phyloP scores from a whole-genome alignment of 139 green algal species.

The Coelastrella sp. region DNA sequence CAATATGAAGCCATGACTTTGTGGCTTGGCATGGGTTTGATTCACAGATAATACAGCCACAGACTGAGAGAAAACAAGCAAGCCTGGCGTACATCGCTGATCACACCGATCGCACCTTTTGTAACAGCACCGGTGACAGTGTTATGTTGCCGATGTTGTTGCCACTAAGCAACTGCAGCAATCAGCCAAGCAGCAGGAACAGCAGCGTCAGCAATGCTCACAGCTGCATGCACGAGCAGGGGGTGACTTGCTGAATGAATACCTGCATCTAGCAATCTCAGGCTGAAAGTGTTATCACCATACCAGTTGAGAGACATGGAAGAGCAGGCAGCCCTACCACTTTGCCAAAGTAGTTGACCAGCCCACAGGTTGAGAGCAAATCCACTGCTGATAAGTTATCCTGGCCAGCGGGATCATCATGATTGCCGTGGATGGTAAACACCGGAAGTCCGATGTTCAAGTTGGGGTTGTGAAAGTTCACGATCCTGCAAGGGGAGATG shows the following conservation, averaged over 20 bases:
- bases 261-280: no score
- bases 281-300: neutral
- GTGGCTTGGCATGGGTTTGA: no score
- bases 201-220: neutral
- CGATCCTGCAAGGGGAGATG: constrained; percentile 48
- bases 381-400: constrained; percentile 96
- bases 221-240: neutral
- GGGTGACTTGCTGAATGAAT: no score
- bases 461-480: constrained; percentile 95
- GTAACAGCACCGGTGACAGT: constrained; percentile 76
- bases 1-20: no score
- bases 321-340: constrained; percentile 49
- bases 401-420: constrained; percentile 94
- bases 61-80: neutral
- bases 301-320: neutral
- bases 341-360: constrained; percentile 99
- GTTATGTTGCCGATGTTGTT: constrained; percentile 57
- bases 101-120: constrained; percentile 72
- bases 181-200: neutral
- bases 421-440: constrained; percentile 99
- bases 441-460: constrained; percentile 95
- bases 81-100: neutral
- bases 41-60: neutral
- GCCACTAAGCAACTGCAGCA: constrained; percentile 41
- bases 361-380: constrained; percentile 84